phyloP scores from a whole-genome alignment of 2,329 filamentous ascomycete species.

The Botrytis fragariae region DNA sequence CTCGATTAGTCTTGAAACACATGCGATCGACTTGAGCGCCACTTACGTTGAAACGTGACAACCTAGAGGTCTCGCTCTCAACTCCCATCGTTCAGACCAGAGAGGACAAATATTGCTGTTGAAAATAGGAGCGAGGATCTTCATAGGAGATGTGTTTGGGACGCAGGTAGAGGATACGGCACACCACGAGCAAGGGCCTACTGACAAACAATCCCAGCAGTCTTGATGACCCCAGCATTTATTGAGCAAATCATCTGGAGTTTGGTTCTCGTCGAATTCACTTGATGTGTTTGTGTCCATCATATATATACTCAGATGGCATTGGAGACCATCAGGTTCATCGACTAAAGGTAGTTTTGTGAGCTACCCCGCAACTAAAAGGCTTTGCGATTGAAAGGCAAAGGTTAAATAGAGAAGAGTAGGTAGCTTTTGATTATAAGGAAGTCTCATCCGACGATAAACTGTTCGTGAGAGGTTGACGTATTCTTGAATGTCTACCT shows the following conservation, averaged over 20 bases:
- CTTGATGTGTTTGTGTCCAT: background rate
- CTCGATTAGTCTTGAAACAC: background rate
- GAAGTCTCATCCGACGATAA: background rate
- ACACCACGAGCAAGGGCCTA: constrained; percentile 36
- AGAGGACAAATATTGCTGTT: constrained; percentile 53
- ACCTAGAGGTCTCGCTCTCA: constrained; percentile 42
- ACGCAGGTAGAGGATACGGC: constrained; percentile 49
- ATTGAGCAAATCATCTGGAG: background rate
- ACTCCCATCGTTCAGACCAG: constrained; percentile 47
- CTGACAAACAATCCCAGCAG: constrained; percentile 47
- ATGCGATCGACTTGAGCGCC: background rate
- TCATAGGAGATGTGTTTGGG: constrained; percentile 48
- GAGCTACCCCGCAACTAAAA: background rate
- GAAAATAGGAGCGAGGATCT: constrained; percentile 50
- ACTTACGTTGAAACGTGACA: constrained; percentile 43
- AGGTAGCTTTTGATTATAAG: background rate
- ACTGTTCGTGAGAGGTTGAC: background rate
- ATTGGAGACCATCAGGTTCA: background rate
- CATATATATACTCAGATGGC: background rate
- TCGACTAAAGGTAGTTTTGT: background rate
- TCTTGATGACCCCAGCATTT: constrained; percentile 47
- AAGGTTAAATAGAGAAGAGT: background rate
- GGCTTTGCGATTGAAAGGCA: background rate
- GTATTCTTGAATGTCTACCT: background rate
- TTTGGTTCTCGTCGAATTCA: background rate